Evolutionary conservation across 495 filamentous ascomycete species (phyloP).

Genomic region (Podospora australis): DNA sequence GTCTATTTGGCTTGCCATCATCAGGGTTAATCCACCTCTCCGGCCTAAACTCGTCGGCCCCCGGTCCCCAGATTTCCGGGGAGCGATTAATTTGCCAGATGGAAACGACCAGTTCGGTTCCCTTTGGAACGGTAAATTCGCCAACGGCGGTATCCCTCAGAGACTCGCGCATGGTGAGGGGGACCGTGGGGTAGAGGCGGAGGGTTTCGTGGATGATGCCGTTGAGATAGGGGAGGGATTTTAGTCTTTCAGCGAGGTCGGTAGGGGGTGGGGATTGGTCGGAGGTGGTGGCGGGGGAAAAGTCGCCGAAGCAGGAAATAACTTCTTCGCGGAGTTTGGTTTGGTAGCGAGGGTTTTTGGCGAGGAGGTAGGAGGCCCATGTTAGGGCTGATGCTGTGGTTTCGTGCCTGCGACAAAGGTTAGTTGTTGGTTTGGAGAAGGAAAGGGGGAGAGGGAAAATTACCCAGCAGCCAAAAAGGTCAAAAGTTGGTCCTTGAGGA

Average conservation of each 20-base stretch:
- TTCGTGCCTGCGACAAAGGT: slow-evolving; percentile 64
- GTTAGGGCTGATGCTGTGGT: slow-evolving; percentile 52
- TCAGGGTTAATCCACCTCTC: slow-evolving; percentile 51
- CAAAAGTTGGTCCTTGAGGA: slow-evolving; percentile 86
- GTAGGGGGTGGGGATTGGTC: slow-evolving; percentile 40
- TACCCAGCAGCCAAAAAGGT: slow-evolving; percentile 83
- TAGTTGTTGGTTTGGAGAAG: too few species aligned
- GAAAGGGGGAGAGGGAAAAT: too few species aligned
- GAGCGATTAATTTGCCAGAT: slow-evolving; percentile 57
- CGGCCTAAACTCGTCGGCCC: slow-evolving; percentile 52
- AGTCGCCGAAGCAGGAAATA: slow-evolving; percentile 55
- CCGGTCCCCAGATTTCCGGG: slow-evolving; percentile 49
- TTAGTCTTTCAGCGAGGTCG: slow-evolving; percentile 41
- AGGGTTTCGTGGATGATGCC: slow-evolving; percentile 43
- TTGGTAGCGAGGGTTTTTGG: slow-evolving; percentile 43
- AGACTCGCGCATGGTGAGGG: slow-evolving; percentile 55
- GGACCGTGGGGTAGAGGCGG: slow-evolving; percentile 43
- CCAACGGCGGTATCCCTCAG: slow-evolving; percentile 58
- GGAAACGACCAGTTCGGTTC: slow-evolving; percentile 48
- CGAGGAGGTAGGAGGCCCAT: slow-evolving; percentile 50
- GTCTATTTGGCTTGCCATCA: slow-evolving; percentile 30
- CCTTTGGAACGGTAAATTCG: slow-evolving; percentile 46
- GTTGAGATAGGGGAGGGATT: slow-evolving; percentile 51
- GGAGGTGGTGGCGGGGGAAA: slow-evolving; percentile 40
- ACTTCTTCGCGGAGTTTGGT: slow-evolving; percentile 44